A percentile compares a stretch with the other conserved stretches of the same genome.
Conservation (phyloP, 2,329 filamentous ascomycete species). For the Akanthomyces lecanii region DNA sequence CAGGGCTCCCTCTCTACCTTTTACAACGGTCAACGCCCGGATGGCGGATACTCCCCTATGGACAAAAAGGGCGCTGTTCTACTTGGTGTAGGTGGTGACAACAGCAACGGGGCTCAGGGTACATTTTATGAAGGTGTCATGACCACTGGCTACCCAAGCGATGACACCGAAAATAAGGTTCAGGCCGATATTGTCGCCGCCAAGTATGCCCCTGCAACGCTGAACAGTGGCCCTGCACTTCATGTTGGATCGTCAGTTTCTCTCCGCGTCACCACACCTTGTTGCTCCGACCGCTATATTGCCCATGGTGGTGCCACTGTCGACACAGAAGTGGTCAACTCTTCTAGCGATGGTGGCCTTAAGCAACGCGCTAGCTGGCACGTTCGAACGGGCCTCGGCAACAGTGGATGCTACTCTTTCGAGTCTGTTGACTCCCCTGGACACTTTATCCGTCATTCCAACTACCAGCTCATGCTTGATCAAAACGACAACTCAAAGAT, state of each 20-base stretch:
- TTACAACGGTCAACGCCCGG: conserved; percentile 54
- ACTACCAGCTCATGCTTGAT: conserved; percentile 47
- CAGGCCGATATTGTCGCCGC: conserved; percentile 59
- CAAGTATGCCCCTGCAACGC: conserved; percentile 45
- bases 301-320: conserved; percentile 48
- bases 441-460: conserved; percentile 53
- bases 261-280: conserved; percentile 50
- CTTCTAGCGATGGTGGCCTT: conserved; percentile 44
- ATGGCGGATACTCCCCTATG: conserved; percentile 57
- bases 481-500: conserved; percentile 52
- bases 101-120: conserved; percentile 54
- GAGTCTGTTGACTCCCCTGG: conserved; percentile 56
- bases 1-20: conserved; percentile 54
- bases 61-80: conserved; percentile 62
- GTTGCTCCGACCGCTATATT: conserved; percentile 52
- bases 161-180: conserved; percentile 53
- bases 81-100: conserved; percentile 63
- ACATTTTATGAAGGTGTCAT: conserved; percentile 64
- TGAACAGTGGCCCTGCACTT: conserved; percentile 45
- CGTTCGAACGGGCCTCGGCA: conserved; percentile 51
- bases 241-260: conserved; percentile 49
- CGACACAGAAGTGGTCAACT: conserved; percentile 52
- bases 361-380: conserved; percentile 51
- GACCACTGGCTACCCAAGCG: conserved; percentile 57
- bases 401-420: conserved; percentile 56